A percentile compares a stretch with the other conserved stretches of the same genome.
Evolutionary conservation across 192 early-diverging fungal genomes (phyloP).

Genomic region (Coemansia sp.): DNA sequence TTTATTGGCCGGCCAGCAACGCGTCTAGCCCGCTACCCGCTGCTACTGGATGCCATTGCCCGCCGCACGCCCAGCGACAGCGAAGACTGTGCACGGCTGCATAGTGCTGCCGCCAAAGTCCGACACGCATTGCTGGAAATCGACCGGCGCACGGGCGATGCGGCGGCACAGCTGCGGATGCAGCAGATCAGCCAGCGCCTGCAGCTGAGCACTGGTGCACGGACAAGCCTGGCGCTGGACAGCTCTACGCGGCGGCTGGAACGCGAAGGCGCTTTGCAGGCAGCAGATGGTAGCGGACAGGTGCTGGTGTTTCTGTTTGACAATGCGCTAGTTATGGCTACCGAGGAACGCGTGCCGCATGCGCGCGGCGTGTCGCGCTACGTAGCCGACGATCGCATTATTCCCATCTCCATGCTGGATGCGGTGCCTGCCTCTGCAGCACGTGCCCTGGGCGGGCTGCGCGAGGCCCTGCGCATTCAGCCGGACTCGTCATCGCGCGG

Average conservation of each 20-base stretch:
- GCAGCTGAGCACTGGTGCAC: constrained; percentile 28
- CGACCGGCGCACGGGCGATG: constrained; percentile 45
- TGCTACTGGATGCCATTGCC: constrained; percentile 75
- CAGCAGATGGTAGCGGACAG: constrained; percentile 15
- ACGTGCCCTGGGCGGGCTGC: constrained; percentile 26
- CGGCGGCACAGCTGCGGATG: constrained; percentile 32
- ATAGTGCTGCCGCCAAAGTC: constrained; percentile 26
- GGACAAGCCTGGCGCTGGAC: constrained; percentile 47
- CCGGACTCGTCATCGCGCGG: background rate
- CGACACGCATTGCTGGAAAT: constrained; percentile 35
- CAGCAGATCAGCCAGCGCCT: constrained; percentile 49
- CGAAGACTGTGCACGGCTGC: constrained; percentile 53
- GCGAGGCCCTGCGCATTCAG: constrained; percentile 28
- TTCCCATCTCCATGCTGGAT: constrained; percentile 52
- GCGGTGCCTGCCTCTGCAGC: constrained; percentile 20
- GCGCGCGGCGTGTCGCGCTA: constrained; percentile 44
- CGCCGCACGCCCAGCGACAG: constrained; percentile 68
- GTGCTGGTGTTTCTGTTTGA: constrained; percentile 53
- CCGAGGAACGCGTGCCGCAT: constrained; percentile 34
- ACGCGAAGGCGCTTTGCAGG: constrained; percentile 36
- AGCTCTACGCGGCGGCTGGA: constrained; percentile 31
- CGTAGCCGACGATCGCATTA: constrained; percentile 45
- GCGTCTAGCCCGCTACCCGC: constrained; percentile 79
- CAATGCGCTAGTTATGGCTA: constrained; percentile 50
- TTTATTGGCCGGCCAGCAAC: constrained; percentile 86